Evolutionary conservation across 2,329 filamentous ascomycete genomes (phyloP), one percentile per base, ranked within the genome.

Genomic region (Aspergillus oerlinghausenensis): DNA sequence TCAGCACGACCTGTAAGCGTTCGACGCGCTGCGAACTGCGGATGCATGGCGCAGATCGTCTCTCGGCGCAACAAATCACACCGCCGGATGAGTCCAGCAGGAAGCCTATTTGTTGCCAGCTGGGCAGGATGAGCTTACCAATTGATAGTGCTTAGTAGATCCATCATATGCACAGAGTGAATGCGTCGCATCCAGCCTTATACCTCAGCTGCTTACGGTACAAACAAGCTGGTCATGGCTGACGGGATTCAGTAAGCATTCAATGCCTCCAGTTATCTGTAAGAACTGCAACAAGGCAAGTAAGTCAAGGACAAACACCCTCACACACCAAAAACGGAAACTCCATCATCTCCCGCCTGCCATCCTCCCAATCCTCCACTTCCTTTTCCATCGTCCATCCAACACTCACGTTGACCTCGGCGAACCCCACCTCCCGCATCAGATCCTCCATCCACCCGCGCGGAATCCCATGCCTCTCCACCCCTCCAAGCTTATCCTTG

Each of bases 401-500:
- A 11, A 73, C 68, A 56, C 77, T 71, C 1, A 84, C 77, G 8
- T 66, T 67, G 0, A 82, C 78, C 53, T 82, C 75, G 23, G 66
- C 71, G 58, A 83, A 83, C 9, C 81, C 81, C 0, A 75, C 77
- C 25, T 76, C 74, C 32, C 66, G 59, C 67, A 84, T 70, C 51
- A 82, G 52, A n/a, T 50, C 62, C 49, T 70, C 70, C 43, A 81
- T 76, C 56, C 76, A 76, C 0, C 60, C 63, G 29, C 70, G 68
- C 26, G 70, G 65, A 40, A 84, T 78, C 1, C 82, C 82, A 65
- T 84, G 81, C 51, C 80, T 68, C 68, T 83, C 80, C 1, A 84
- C 82, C 1, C 81, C 81, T 0, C 73, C 73, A 74, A 83, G 77
- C 67, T 82, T 83, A 23, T 63, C 63, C 61, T 76, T 70, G 0